Conservation (phyloP, 257 asterid genomes). For the Capsicum pubescens region DNA sequence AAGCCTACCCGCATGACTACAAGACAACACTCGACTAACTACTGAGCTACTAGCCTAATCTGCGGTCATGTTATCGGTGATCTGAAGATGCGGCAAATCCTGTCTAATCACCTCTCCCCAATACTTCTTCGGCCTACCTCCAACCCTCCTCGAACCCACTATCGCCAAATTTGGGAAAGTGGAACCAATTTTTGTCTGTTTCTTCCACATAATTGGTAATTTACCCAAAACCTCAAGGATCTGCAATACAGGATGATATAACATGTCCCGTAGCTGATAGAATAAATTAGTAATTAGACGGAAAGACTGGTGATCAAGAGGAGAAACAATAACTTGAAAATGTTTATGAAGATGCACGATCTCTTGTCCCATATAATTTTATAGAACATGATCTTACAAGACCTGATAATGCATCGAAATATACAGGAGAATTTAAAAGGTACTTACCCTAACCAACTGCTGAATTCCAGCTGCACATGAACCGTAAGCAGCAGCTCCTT, state of each 20-base stretch:
- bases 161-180: too few species aligned
- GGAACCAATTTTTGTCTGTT: too few species aligned
- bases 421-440: conserved; percentile 1
- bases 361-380: background rate
- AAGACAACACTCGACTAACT: too few species aligned
- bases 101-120: too few species aligned
- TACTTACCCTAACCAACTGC: conserved; percentile 84
- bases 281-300: conserved; percentile 3
- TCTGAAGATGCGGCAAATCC: too few species aligned
- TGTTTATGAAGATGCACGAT: background rate
- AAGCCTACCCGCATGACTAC: too few species aligned
- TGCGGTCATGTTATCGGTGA: too few species aligned
- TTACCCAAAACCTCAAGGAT: background rate
- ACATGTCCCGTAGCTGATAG: background rate
- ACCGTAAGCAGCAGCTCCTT: conserved; percentile 96
- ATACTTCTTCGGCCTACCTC: too few species aligned
- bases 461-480: conserved; percentile 89
- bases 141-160: too few species aligned
- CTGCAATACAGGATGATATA: background rate
- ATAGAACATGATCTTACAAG: background rate
- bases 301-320: conserved; percentile 17
- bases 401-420: conserved; percentile 11
- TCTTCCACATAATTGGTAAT: background rate
- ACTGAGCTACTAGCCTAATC: too few species aligned
- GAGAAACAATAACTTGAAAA: background rate